phyloP scores from a whole-genome alignment of 2,329 filamentous ascomycete species.

The Pseudogymnoascus sp. region DNA sequence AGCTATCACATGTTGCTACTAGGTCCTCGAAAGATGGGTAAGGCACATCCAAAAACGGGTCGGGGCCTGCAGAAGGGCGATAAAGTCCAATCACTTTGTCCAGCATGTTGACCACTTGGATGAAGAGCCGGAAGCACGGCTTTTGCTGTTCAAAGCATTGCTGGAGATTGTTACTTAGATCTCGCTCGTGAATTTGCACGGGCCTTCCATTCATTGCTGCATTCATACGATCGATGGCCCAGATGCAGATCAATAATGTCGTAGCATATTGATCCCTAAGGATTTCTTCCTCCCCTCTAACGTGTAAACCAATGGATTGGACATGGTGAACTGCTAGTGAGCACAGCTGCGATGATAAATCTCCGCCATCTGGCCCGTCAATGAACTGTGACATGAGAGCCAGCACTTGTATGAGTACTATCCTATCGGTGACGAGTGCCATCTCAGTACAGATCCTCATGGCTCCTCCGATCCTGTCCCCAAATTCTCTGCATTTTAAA shows the following conservation, averaged over 20 bases:
- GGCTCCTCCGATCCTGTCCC: slow-evolving; percentile 16
- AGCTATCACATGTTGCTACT: slow-evolving; percentile 15
- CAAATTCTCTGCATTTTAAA: slow-evolving; percentile 19
- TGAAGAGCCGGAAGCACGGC: no score
- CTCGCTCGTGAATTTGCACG: no score
- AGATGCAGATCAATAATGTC: no score
- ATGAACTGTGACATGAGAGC: slow-evolving; percentile 48
- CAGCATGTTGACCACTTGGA: slow-evolving; percentile 35
- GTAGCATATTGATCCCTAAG: slow-evolving; percentile 29
- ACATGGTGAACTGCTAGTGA: slow-evolving; percentile 48
- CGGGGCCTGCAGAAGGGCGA: slow-evolving; percentile 36
- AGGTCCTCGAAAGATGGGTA: slow-evolving; percentile 27
- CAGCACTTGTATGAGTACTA: slow-evolving; percentile 46
- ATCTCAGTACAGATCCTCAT: slow-evolving; percentile 36
- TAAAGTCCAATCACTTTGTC: slow-evolving; percentile 54
- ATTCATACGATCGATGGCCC: no score
- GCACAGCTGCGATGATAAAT: slow-evolving; percentile 44
- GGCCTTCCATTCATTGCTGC: no score
- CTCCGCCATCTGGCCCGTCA: slow-evolving; percentile 32
- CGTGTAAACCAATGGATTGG: slow-evolving; percentile 47
- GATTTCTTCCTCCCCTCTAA: slow-evolving; percentile 30
- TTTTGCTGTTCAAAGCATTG: no score
- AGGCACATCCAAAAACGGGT: slow-evolving; percentile 16
- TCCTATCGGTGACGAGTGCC: slow-evolving; percentile 44
- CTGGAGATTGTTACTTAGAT: no score